Evolutionary conservation across 2,329 filamentous ascomycete genomes (phyloP).

Genomic region (Trichoderma koningii): DNA sequence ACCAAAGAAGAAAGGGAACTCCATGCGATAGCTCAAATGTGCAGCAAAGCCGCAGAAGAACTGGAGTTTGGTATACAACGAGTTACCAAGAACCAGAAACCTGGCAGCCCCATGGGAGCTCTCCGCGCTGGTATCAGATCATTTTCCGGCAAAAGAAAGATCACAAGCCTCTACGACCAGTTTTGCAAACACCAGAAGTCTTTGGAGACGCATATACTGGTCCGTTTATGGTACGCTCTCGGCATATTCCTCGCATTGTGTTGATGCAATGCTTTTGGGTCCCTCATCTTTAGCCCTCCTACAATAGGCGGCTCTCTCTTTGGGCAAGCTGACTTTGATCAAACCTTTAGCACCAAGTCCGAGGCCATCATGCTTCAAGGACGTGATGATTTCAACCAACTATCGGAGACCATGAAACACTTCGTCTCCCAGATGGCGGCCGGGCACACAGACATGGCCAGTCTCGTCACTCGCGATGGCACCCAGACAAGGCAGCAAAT

Average conservation of each 20-base stretch:
- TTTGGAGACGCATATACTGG: neutral
- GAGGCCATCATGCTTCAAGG: neutral
- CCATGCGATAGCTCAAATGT: neutral
- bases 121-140: neutral
- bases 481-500: neutral
- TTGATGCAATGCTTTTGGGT: too few relatives aligned
- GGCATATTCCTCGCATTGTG: too few relatives aligned
- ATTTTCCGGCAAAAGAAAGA: neutral
- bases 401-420: neutral
- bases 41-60: neutral
- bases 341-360: neutral
- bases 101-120: neutral
- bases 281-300: too few relatives aligned
- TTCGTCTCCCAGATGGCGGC: neutral
- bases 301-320: too few relatives aligned
- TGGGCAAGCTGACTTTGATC: too few relatives aligned
- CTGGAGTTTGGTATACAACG: neutral
- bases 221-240: neutral
- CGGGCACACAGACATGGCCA: neutral
- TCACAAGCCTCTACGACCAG: neutral
- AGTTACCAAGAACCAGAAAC: neutral
- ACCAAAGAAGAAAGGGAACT: neutral
- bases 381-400: fast-evolving
- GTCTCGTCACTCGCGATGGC: neutral
- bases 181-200: neutral